These are phyloP conservation scores for Zymoseptoria passerinii DNA, from an alignment of 2,329 filamentous ascomycete species.

Conservation along the genomic window DNA sequence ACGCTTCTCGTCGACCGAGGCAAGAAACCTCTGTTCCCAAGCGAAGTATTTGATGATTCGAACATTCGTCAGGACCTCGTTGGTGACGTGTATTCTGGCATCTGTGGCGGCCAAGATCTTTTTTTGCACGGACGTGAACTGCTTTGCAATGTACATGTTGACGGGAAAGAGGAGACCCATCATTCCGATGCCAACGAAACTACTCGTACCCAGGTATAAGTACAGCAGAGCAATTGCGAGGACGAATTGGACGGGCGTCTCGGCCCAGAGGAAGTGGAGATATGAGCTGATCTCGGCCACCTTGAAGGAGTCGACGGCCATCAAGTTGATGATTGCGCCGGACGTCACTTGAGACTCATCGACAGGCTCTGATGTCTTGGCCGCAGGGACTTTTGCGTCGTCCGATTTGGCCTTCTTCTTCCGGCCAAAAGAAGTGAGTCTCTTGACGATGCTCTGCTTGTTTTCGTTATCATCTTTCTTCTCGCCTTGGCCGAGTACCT, in stretches of 20 bases:
- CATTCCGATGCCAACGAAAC: conserved; percentile 83
- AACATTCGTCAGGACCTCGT: conserved; percentile 94
- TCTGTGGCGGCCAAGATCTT: conserved; percentile 88
- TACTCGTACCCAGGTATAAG: conserved; percentile 82
- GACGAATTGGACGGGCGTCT: conserved; percentile 78
- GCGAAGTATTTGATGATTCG: conserved; percentile 99
- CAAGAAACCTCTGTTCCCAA: conserved; percentile 87
- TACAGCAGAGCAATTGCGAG: conserved; percentile 78
- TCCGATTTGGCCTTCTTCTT: conserved; percentile 44
- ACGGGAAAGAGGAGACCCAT: conserved; percentile 84
- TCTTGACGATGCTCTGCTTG: conserved; percentile 38
- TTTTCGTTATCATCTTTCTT: conserved; percentile 38
- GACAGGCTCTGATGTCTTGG: conserved; percentile 17
- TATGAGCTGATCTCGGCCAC: conserved; percentile 92
- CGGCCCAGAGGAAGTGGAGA: conserved; percentile 88
- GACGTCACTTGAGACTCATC: conserved; percentile 69
- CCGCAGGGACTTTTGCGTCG: conserved; percentile 30
- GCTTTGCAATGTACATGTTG: conserved; percentile 80
- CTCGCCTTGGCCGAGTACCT: conserved; percentile 50
- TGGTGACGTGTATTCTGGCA: conserved; percentile 90
- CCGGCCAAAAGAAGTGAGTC: conserved; percentile 49
- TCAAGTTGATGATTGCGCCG: conserved; percentile 98
- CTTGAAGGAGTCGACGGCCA: conserved; percentile 99
- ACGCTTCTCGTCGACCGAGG: conserved; percentile 83
- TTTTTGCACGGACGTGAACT: conserved; percentile 80